Conservation (phyloP, 345 rosid species). For the Excoecaria agallocha region DNA sequence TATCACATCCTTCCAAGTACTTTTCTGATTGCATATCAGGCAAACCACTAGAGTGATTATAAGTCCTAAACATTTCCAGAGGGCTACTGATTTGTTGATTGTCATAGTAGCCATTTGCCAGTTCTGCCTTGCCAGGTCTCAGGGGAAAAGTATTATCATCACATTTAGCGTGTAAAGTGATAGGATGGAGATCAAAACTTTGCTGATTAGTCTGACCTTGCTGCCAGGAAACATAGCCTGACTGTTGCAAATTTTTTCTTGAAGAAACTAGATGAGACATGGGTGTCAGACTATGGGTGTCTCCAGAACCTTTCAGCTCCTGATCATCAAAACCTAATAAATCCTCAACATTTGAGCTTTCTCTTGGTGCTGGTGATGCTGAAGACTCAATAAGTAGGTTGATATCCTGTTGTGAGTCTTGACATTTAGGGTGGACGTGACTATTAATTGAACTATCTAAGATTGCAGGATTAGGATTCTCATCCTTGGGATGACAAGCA, state of each 20-base stretch:
- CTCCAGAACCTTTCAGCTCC: slow-evolving; percentile 28
- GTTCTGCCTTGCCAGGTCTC: not conserved
- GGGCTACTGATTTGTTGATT: slow-evolving; percentile 1
- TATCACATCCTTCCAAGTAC: slow-evolving; percentile 5
- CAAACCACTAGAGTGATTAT: not conserved
- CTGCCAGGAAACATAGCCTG: slow-evolving; percentile 9
- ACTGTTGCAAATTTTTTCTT: slow-evolving; percentile 8
- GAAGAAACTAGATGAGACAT: slow-evolving; percentile 13
- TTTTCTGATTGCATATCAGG: slow-evolving; percentile 1
- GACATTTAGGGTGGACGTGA: slow-evolving; percentile 12
- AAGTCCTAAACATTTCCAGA: not conserved
- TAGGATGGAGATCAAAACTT: slow-evolving; percentile 1
- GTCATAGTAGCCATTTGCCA: slow-evolving; percentile 10
- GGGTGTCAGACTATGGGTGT: slow-evolving; percentile 14
- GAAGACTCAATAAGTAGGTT: slow-evolving; percentile 30
- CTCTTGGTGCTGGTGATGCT: slow-evolving; percentile 26
- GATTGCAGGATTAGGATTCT: slow-evolving; percentile 11
- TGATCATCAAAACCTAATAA: slow-evolving; percentile 40
- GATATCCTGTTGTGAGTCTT: slow-evolving; percentile 10
- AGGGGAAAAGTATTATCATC: slow-evolving; percentile 3
- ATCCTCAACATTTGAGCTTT: slow-evolving; percentile 27
- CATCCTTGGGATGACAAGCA: slow-evolving; percentile 13
- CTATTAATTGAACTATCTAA: slow-evolving; percentile 16
- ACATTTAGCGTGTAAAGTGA: not conserved
- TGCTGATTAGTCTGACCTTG: not conserved